Conservation (phyloP, 768 basidiomycete genomes). For the Guyanaporus albipodus region DNA sequence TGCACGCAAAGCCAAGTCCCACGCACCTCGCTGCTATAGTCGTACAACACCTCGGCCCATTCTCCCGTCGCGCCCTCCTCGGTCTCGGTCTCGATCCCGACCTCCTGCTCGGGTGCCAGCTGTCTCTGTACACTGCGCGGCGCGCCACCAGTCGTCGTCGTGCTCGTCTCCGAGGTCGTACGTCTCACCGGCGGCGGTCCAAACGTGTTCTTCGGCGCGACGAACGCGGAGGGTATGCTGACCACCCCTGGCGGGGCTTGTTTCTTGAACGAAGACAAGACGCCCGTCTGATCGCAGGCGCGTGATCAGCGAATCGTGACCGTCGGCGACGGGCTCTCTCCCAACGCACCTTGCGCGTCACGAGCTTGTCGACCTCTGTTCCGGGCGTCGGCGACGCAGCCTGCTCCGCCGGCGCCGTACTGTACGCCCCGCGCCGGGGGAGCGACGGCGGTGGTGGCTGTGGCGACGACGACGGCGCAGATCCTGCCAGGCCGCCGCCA, state of each 20-base stretch:
- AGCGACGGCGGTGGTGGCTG: not conserved
- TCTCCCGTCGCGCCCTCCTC: slow-evolving; percentile 45
- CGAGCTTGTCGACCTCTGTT: slow-evolving; percentile 25
- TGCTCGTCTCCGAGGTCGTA: slow-evolving; percentile 20
- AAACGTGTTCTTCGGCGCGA: slow-evolving; percentile 40
- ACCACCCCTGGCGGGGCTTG: slow-evolving; percentile 41
- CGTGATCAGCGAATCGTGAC: no score
- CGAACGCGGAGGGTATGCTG: slow-evolving; percentile 37
- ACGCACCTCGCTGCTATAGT: slow-evolving; percentile 60
- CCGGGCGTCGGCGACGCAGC: slow-evolving; percentile 1
- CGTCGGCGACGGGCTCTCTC: no score
- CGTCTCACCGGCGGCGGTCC: slow-evolving; percentile 52
- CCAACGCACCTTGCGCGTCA: slow-evolving; percentile 27
- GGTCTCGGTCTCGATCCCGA: slow-evolving; percentile 26
- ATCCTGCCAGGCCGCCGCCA: slow-evolving; percentile 7
- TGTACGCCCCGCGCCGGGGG: not conserved
- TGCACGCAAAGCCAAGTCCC: not conserved
- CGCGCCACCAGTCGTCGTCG: not conserved
- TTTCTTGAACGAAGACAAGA: slow-evolving; percentile 23
- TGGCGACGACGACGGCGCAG: not conserved
- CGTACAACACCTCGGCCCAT: slow-evolving; percentile 78
- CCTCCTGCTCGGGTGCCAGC: not conserved
- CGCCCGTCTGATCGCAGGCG: slow-evolving; percentile 11
- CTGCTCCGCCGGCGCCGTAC: not conserved
- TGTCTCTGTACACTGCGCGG: not conserved